These are phyloP conservation scores for Vararia minispora DNA, from an alignment of 768 basidiomycete genomes.

Conservation along the genomic window DNA sequence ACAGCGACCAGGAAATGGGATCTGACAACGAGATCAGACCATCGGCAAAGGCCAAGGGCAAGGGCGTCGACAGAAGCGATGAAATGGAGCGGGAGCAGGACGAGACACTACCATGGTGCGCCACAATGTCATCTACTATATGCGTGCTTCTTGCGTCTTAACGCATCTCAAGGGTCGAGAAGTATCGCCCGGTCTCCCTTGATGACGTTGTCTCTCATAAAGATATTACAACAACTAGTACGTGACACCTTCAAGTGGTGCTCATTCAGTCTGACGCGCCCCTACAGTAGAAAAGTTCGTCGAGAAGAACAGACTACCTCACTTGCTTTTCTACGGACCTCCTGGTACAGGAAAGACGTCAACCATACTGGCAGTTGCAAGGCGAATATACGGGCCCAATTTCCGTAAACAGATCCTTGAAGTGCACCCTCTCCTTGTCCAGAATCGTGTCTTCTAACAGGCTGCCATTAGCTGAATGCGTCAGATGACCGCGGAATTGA, in stretches of 20 bases:
- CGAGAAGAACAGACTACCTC: slow-evolving; percentile 86
- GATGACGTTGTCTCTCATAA: slow-evolving; percentile 95
- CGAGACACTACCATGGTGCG: slow-evolving; percentile 81
- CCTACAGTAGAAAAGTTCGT: slow-evolving; percentile 89
- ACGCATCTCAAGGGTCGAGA: slow-evolving; percentile 71
- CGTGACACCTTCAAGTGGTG: slow-evolving; percentile 19
- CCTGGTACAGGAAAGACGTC: slow-evolving; percentile 99
- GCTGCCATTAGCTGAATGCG: slow-evolving; percentile 67
- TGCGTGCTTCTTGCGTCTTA: slow-evolving; percentile 4
- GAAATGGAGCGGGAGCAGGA: slow-evolving; percentile 26
- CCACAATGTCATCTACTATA: slow-evolving; percentile 5
- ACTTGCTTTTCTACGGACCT: slow-evolving; percentile 94
- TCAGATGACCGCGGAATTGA: slow-evolving; percentile 99
- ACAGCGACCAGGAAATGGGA: slow-evolving; percentile 43
- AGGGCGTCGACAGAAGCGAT: slow-evolving; percentile 32
- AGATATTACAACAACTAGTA: slow-evolving; percentile 91
- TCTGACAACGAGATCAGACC: slow-evolving; percentile 36
- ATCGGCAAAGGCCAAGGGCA: slow-evolving; percentile 63
- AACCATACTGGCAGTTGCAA: slow-evolving; percentile 90
- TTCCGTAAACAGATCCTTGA: slow-evolving; percentile 92
- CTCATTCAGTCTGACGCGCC: neutral
- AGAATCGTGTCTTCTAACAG: slow-evolving; percentile 3
- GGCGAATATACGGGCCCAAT: slow-evolving; percentile 82
- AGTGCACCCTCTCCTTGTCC: slow-evolving; percentile 30
- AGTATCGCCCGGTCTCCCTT: slow-evolving; percentile 85